phyloP scores from a whole-genome alignment of 73 alveolate species.

The Paraurostyla sp. region DNA sequence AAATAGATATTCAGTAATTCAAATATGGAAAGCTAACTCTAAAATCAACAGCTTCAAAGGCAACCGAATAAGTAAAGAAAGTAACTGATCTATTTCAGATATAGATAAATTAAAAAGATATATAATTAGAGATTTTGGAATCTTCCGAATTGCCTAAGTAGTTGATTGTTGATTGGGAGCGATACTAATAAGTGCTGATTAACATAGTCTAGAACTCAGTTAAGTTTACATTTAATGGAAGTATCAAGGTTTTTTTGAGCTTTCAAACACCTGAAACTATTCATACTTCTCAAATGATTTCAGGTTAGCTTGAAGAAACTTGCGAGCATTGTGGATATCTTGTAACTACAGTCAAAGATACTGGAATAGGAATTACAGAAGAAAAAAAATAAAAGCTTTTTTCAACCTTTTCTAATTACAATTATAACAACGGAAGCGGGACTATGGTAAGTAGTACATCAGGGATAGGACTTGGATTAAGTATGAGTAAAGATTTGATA shows the following conservation, averaged over 20 bases:
- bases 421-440: not conserved
- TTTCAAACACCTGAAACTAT: not conserved
- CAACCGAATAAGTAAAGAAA: not conserved
- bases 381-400: not conserved
- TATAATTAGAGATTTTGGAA: not conserved
- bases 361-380: conserved; percentile 36
- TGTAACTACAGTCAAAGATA: conserved; percentile 21
- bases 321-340: conserved; percentile 33
- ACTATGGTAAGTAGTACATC: not conserved
- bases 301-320: not conserved
- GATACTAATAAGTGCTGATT: conserved; percentile 19
- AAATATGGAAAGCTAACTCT: not conserved
- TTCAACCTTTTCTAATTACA: not conserved
- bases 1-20: conserved; percentile 11
- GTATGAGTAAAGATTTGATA: conserved; percentile 31
- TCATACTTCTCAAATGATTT: not conserved
- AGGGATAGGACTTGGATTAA: conserved; percentile 54
- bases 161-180: not conserved
- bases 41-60: not conserved
- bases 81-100: not conserved
- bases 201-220: conserved; percentile 1
- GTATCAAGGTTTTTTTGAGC: not conserved
- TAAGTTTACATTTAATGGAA: conserved; percentile 35
- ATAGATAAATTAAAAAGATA: not conserved
- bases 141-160: not conserved